phyloP scores from a whole-genome alignment of 2,329 filamentous ascomycete genomes.

The Exophiala alcalophila region DNA sequence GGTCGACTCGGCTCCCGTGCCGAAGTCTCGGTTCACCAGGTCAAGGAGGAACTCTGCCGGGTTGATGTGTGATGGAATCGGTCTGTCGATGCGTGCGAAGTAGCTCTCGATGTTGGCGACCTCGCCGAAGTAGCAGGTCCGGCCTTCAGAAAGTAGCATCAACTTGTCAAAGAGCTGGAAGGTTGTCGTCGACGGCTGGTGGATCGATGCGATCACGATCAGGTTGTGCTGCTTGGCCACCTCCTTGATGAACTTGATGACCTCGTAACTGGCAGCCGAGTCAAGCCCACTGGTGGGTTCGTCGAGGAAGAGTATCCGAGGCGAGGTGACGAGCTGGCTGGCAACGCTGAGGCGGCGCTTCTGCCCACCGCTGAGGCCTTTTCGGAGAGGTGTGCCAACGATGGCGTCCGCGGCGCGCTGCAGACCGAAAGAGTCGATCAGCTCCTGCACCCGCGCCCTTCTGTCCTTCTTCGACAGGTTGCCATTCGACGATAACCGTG shows the following conservation, averaged over 20 bases:
- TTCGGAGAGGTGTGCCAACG: conserved; percentile 77
- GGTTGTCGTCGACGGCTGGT: conserved; percentile 77
- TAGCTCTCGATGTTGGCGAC: conserved; percentile 58
- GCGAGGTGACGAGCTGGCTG: conserved; percentile 75
- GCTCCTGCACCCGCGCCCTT: conserved; percentile 59
- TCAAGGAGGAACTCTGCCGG: conserved; percentile 79
- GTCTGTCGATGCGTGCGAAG: conserved; percentile 59
- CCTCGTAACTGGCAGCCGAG: conserved; percentile 71
- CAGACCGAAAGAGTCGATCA: conserved; percentile 72
- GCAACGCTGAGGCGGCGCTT: conserved; percentile 78
- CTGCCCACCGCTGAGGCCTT: conserved; percentile 81
- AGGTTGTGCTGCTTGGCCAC: conserved; percentile 60
- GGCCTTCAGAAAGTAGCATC: conserved; percentile 67
- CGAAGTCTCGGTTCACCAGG: conserved; percentile 74
- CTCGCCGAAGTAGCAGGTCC: conserved; percentile 69
- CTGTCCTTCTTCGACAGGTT: conserved; percentile 57
- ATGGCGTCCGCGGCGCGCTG: conserved; percentile 65
- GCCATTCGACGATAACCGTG: conserved; percentile 60
- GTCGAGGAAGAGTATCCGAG: conserved; percentile 77
- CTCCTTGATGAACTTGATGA: conserved; percentile 68
- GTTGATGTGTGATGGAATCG: conserved; percentile 69
- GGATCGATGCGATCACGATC: conserved; percentile 77
- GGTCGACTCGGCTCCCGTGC: conserved; percentile 45
- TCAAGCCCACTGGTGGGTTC: conserved; percentile 83
- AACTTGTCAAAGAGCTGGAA: conserved; percentile 80